These are phyloP conservation scores for Solanum sejunctum DNA, from an alignment of 257 asterid genomes.

Conservation along the genomic window DNA sequence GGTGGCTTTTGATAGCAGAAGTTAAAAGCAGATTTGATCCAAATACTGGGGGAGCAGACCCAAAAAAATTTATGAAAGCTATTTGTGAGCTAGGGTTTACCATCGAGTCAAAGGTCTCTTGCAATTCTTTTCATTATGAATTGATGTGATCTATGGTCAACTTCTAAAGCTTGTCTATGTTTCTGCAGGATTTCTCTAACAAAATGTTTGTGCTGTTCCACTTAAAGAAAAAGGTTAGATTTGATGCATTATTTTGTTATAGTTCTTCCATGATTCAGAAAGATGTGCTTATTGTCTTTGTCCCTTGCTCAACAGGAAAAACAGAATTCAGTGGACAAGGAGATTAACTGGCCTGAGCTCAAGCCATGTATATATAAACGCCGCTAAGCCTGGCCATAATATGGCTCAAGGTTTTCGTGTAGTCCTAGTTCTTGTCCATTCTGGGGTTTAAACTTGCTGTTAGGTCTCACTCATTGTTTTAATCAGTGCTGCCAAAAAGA, in stretches of 20 bases:
- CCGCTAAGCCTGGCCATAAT: background rate
- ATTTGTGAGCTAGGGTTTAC: conserved; percentile 68
- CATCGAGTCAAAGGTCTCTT: conserved; percentile 45
- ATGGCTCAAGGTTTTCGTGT: background rate
- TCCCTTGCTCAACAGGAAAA: background rate
- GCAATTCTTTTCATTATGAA: background rate
- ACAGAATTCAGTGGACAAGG: background rate
- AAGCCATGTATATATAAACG: conserved; percentile 4
- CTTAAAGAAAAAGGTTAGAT: conserved; percentile 69
- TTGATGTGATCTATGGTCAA: background rate
- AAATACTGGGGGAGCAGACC: conserved; percentile 79
- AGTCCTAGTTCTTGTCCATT: background rate
- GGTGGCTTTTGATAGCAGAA: conserved; percentile 97
- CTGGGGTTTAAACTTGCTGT: background rate
- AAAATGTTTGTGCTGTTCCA: conserved; percentile 73
- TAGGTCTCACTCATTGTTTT: background rate
- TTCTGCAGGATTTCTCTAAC: conserved; percentile 83
- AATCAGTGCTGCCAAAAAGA: background rate
- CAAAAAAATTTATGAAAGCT: conserved; percentile 48
- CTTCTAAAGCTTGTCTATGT: conserved; percentile 4
- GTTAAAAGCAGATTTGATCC: conserved; percentile 96
- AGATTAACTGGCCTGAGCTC: conserved; percentile 4
- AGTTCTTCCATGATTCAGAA: background rate
- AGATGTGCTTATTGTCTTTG: background rate
- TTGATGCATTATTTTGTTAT: background rate